phyloP scores from a whole-genome alignment of 257 asterid genomes.

The Solanum tarijense region DNA sequence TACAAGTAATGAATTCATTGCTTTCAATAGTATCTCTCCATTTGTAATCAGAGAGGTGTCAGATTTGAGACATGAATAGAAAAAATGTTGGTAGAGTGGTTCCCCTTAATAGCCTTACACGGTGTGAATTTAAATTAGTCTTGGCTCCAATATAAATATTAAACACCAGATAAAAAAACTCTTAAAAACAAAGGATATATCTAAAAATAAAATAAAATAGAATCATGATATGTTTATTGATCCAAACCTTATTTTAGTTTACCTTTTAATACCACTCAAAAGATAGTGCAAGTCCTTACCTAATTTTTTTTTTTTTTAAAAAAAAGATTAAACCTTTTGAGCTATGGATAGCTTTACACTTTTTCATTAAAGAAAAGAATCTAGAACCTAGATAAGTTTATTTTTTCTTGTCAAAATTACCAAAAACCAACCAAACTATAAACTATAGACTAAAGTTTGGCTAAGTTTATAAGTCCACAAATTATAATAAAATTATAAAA shows the following conservation, averaged over 20 bases:
- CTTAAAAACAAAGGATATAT: neutral
- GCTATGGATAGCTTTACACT: neutral
- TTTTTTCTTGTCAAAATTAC: neutral
- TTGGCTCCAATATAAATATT: neutral
- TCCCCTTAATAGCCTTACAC: neutral
- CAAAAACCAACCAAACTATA: neutral
- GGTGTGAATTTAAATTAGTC: accelerated
- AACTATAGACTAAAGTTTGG: neutral
- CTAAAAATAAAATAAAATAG: neutral
- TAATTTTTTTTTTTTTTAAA: neutral
- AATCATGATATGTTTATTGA: neutral
- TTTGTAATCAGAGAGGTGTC: accelerated
- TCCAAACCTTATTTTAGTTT: neutral
- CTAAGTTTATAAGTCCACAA: neutral
- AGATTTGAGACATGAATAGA: neutral
- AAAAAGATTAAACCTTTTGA: neutral
- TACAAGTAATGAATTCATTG: neutral
- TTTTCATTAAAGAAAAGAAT: neutral
- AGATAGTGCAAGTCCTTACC: neutral
- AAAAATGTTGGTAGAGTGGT: neutral
- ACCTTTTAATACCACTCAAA: neutral
- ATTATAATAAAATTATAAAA: neutral
- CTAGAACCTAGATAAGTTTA: neutral
- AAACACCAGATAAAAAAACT: neutral
- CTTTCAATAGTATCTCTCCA: neutral